A percentile compares a stretch with the other conserved stretches of the same genome.
These are phyloP conservation scores for Brassica hybrid DNA, from an alignment of 441 rosid genomes.

Conservation along the genomic window DNA sequence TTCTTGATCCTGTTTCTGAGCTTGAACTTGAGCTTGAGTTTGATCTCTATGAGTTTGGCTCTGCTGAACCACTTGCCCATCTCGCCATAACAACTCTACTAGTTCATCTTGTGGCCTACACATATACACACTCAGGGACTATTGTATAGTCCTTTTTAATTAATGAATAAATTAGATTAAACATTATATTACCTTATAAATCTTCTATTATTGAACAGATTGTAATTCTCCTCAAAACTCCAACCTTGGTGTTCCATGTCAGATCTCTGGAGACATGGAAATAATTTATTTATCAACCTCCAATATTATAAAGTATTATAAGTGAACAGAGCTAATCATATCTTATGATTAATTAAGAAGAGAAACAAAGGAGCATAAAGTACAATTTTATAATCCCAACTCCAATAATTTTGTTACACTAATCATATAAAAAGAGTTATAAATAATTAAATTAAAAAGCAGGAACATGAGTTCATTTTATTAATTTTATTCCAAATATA, in stretches of 20 bases:
- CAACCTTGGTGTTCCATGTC: constrained; percentile 71
- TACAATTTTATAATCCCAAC: not conserved
- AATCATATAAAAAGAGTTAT: constrained; percentile 18
- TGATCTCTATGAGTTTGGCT: constrained; percentile 57
- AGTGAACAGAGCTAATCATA: constrained; percentile 22
- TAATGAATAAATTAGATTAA: constrained; percentile 3
- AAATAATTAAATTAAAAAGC: too few relatives aligned
- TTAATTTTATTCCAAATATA: constrained; percentile 28
- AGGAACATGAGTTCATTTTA: constrained; percentile 1
- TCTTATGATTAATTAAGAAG: constrained; percentile 22
- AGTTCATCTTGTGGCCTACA: constrained; percentile 60
- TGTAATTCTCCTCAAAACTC: constrained; percentile 59
- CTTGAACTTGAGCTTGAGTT: too few relatives aligned
- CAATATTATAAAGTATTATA: not conserved
- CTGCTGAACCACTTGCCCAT: constrained; percentile 68
- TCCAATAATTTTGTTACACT: constrained; percentile 20
- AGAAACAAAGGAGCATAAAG: constrained; percentile 12
- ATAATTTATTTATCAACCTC: not conserved
- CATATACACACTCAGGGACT: not conserved
- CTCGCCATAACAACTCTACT: constrained; percentile 70
- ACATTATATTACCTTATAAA: constrained; percentile 43
- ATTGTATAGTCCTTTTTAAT: not conserved
- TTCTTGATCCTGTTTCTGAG: constrained; percentile 46
- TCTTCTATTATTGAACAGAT: constrained; percentile 48
- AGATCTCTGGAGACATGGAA: constrained; percentile 42